Base-by-base conservation (phyloP, 805 yeast species). In the Clavispora asparagi region DNA sequence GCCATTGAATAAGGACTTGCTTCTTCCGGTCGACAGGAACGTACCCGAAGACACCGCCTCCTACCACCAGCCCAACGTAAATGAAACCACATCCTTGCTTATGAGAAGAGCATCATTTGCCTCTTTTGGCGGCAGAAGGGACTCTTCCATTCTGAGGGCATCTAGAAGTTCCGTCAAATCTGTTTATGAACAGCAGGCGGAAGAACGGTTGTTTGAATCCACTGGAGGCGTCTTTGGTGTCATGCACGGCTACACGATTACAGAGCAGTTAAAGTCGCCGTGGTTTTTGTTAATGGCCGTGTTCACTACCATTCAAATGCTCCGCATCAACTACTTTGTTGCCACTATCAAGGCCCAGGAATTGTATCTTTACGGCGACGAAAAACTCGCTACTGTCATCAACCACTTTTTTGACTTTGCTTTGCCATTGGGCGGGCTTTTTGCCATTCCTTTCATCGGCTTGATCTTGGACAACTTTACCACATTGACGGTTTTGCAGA, bases 331-430 rank as follows among this genome's bases (percentile, higher is more conserved):
- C 69, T 92, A 87, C 64, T 92, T 89, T 65, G 94, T 91, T 45
- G 97, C 97, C 8, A 88, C 97, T 2, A 72, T 91, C 31, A 79
- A 82, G 58, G 71, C 95, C 0, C 97, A 91, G 68, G 95, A 89
- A 71, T 76, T 75, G 25, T 92, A 72, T 59, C 74, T 90, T 50
- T 73, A 89, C 45, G 79, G 78, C 11, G 70, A 71, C 53, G 73
- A 69, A 41, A 68, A 67, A 8, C 62, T 70, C 4, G 95, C 95
- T 1, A 61, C 74, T 25, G 55, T 58, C 11, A 60, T 61, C 47
- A 89, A 89, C 62, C 78, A 79, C 43, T 82, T 87, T 50, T 92
- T 91, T 58, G 97, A 92, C 61, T 58, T 87, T 44, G 91, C 94
- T 0, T 73, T 91, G 51, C 98, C 98, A 0, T 56, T 88, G 10